Evolutionary conservation across 129 eudicot genomes (phyloP), one percentile per base, ranked within the genome.

Genomic region (Pseudognaphalium luteoalbum): DNA sequence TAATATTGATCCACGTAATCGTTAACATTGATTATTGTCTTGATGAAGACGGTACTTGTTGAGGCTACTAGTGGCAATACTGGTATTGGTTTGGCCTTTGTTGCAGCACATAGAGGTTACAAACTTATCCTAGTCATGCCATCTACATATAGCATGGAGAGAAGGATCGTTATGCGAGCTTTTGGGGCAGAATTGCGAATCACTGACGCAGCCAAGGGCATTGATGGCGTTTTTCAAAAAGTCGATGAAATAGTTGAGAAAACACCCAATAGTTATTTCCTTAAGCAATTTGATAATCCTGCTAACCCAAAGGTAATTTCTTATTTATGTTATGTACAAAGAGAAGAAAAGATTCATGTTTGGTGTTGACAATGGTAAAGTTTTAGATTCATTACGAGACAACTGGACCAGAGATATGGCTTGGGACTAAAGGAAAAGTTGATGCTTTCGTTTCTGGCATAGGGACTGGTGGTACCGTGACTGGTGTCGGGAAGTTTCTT

Each of bases 391-490:
- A 89, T 78, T 89, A 89, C 69, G 86, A 89, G 50, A 80, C 91
- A 47, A 89, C 95, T 14, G 95, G 95, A 73, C 95, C 95, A 6
- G 95, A 86, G 81, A 89, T 89, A 42, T 89, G 91, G 95, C 67
- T 37, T 52, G 83, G 83, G 3, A 76, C 89, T 47, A 79, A 75
- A 52, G 95, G 86, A 33, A 89, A 82, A 84, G 84, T 89, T 57
- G 91, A 82, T 82, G 89, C 89, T 20, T 65, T 86, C 0, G 87
- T 89, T 69, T 76, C 89, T 32, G 95, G 95, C 35, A 86, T 89
- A 41, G 95, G 95, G 59, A 89, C 95, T 7, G 94, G 91, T 39
- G 95, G 95, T 21, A 89, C 95, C 8, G 81, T 89, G 66, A 89
- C 86, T n/a, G 94, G 94, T 12, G 80, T 47, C 0, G 94, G 94